A percentile compares a stretch with the other conserved stretches of the same genome.
These are phyloP conservation scores for Rosa hybrid DNA, from an alignment of 331 rosid genomes.

Conservation along the genomic window DNA sequence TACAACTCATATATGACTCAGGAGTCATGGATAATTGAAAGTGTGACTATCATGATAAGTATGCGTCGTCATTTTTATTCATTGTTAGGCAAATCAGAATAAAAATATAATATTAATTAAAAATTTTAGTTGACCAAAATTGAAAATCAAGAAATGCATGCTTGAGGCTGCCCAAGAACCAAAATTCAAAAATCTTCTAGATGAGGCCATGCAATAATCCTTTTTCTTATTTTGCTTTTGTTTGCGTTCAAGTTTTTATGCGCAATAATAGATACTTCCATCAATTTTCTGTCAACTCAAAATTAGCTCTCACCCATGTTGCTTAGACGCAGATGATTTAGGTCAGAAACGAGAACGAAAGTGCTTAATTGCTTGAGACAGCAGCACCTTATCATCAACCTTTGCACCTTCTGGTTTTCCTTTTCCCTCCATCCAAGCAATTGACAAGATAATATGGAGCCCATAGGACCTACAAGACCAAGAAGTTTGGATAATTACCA, in stretches of 20 bases:
- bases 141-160: neutral
- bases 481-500: slow-evolving; percentile 12
- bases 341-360: neutral
- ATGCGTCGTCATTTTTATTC: neutral
- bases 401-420: neutral
- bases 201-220: neutral
- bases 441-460: neutral
- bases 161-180: neutral
- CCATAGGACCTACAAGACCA: neutral
- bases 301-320: neutral
- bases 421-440: slow-evolving; percentile 8
- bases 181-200: slow-evolving; percentile 12
- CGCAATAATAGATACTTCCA: neutral
- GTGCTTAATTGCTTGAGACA: neutral
- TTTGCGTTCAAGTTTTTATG: neutral
- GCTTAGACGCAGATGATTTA: neutral
- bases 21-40: slow-evolving; percentile 3
- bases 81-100: neutral
- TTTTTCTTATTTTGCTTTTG: neutral
- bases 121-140: neutral
- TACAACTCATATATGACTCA: neutral
- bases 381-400: slow-evolving; percentile 9
- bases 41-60: neutral
- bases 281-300: neutral
- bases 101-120: neutral